Base-by-base conservation (phyloP, 2,329 filamentous ascomycete species). In the Exserohilum rostratum region DNA sequence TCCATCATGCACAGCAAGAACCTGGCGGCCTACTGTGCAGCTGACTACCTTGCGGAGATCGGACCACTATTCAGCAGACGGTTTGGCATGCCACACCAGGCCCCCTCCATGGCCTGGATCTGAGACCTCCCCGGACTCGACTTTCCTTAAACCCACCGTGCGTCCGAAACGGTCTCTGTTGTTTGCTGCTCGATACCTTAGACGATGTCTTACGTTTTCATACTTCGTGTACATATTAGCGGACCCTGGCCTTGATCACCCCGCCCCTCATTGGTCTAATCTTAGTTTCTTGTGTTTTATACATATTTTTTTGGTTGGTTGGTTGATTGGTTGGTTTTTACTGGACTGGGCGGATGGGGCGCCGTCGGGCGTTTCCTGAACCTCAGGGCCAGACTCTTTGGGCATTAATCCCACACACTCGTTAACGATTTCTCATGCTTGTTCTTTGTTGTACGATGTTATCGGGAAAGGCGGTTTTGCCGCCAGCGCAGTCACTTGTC, bases 1-100 rank as follows among this genome's bases (percentile, higher is more conserved):
- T 80, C 85, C 62, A 85, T 88, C 55, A 85, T 98, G 70, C 76
- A 83, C 55, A 81, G 83, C 20, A 86, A 85, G 58, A 91, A 90
- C 2, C 82, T 97, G 5, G 83, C 82, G 67, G 89, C 88, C 66
- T 90, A 91, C 74, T 83, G 83, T 39, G 90, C 90, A 9, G 86
- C 91, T 45, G 93, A 96, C 67, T 99, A 99, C 77, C 78, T 96
- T 55, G 79, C 81, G 39, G 93, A 96, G 71, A 89, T 98, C 53
- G 83, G 90, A 62, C 85, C 83, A 51, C 77, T 96, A 6, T 73
- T 70, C 60, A 66, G 34, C 47, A 46, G 33, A 15, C 57, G 62
- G 10, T 66, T 68, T 49, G 65, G 66, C 40, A 33, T 58, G 48
- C 50, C 61, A 31, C 55, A 62, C 40, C 60, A 60, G 40, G 51